Base-by-base conservation (phyloP, 257 asterid species). In the Solanum rostratum region DNA sequence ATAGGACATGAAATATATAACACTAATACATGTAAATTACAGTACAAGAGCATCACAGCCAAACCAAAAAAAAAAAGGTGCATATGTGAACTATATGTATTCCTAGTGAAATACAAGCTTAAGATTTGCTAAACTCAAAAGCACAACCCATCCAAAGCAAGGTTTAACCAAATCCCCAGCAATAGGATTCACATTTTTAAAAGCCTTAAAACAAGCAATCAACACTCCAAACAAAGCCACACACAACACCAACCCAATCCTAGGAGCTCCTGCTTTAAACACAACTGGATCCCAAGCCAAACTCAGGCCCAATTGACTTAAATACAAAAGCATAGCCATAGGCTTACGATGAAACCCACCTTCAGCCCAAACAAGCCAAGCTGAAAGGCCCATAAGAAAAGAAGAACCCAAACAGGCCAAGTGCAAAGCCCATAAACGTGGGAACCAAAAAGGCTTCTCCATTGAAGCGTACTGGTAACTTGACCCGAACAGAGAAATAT, bases 321-420 rank as follows among this genome's bases (percentile, higher is more conserved):
- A 50, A 82, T 93, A 97, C 8, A 95, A 85, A 14, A 59, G 65
- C 86, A 97, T 79, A 4, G 98, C 94, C 8, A 53, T 80, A 12
- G 98, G 97, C 27, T 88, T 80, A 29, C 90, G 89, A 79, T 95
- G 99, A 83, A 95, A 95, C 19, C 99, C 99, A 7, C 99, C 97
- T 1, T 93, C 99, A 7, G 95, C 98, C 99, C 98, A 97, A 1
- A 97, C 95, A 0, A 97, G 93, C 98, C 99, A 97, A 13, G 97
- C 94, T 1, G 99, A 94, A 8, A 97, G 92, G 37, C 98, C 95
- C 88, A 93, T 91, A 0, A 95, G 50, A 55, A 88, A 84, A 33
- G 97, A 88, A n/a, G 93, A 85, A 18, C 82, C 87, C 69, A 97
- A 15, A n/a, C 91, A 91, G 50, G 97, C 92, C 62, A 79, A 78